Conservation (phyloP, 2,329 filamentous ascomycete species). For the Colletotrichum musicola region DNA sequence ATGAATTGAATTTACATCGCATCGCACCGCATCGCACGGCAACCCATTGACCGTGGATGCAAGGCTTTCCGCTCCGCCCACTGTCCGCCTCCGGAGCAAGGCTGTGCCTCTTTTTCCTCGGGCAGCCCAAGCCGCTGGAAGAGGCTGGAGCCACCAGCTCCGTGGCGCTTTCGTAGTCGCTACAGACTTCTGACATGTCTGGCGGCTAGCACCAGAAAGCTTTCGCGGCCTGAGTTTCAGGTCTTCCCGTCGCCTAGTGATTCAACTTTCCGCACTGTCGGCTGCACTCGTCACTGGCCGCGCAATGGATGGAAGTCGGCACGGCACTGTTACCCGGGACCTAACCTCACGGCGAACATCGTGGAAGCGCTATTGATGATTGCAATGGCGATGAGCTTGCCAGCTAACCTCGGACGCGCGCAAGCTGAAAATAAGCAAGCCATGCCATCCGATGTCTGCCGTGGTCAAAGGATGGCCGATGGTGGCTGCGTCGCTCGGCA, state of each 20-base stretch:
- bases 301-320: conserved; percentile 25
- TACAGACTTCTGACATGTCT: conserved; percentile 15
- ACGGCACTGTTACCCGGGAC: background rate
- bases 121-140: background rate
- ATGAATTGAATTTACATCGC: conserved; percentile 14
- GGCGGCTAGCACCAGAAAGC: conserved; percentile 23
- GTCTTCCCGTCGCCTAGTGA: conserved; percentile 14
- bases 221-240: conserved; percentile 27
- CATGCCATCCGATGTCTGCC: conserved; percentile 5
- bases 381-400: conserved; percentile 3
- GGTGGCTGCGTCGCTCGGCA: conserved; percentile 28
- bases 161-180: conserved; percentile 5
- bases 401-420: background rate
- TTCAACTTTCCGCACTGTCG: too few relatives aligned
- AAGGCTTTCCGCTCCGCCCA: conserved; percentile 26
- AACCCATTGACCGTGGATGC: background rate
- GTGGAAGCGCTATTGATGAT: background rate
- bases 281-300: conserved; percentile 27
- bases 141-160: background rate
- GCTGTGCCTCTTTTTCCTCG: conserved; percentile 15
- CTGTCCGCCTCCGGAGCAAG: conserved; percentile 15
- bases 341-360: background rate
- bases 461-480: background rate
- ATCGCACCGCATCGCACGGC: background rate
- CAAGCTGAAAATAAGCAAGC: background rate